phyloP scores from a whole-genome alignment of 1,139 yeast species.

The Komagataea norvegica region DNA sequence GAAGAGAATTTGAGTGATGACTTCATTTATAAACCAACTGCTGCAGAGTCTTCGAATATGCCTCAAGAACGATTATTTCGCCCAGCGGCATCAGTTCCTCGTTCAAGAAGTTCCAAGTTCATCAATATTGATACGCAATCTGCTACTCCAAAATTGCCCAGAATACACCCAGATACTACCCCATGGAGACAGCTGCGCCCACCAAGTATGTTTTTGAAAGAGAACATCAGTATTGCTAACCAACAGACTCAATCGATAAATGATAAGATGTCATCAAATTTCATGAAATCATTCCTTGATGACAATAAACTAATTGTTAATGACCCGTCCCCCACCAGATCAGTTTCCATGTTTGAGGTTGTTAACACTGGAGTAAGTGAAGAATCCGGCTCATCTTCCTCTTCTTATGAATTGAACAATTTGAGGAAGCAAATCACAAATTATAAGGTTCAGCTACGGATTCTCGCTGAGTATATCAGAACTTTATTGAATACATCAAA shows the following conservation, averaged over 20 bases:
- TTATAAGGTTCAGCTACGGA: conserved; percentile 31
- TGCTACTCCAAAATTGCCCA: conserved; percentile 27
- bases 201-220: conserved; percentile 15
- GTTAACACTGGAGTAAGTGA: conserved; percentile 18
- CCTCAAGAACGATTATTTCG: background rate
- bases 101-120: conserved; percentile 13
- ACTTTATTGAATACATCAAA: conserved; percentile 26
- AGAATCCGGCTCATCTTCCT: conserved; percentile 21
- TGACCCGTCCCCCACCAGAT: conserved; percentile 16
- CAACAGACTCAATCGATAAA: background rate
- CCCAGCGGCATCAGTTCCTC: conserved; percentile 4
- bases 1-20: too few species aligned
- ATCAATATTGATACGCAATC: conserved; percentile 26
- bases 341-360: conserved; percentile 21
- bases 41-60: too few species aligned
- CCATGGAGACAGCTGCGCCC: conserved; percentile 31
- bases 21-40: background rate
- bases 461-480: conserved; percentile 32
- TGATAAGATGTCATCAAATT: conserved; percentile 12
- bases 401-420: conserved; percentile 27
- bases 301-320: conserved; percentile 7
- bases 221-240: conserved; percentile 7
- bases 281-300: conserved; percentile 22
- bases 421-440: conserved; percentile 32
- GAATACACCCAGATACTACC: conserved; percentile 29